phyloP scores from a whole-genome alignment of 164 flowering plant genomes.

The Tinospora cordifolia region DNA sequence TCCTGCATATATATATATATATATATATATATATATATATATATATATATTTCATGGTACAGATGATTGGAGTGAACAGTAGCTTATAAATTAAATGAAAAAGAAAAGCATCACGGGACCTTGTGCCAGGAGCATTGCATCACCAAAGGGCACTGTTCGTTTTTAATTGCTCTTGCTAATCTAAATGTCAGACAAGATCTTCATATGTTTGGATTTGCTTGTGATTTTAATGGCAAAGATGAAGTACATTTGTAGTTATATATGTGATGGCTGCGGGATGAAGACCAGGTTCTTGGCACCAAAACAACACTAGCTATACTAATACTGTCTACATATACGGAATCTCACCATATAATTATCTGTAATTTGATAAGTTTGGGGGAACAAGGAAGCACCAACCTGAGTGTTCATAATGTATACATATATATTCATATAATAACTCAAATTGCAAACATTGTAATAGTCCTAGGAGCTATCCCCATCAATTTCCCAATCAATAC shows the following conservation, averaged over 20 bases:
- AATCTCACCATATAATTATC: not conserved
- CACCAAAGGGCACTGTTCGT: not conserved
- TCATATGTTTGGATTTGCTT: not conserved
- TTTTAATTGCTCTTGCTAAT: not conserved
- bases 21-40: too few species aligned
- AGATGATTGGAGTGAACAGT: not conserved
- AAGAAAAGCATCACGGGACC: not conserved
- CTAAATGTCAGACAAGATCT: constrained; percentile 1
- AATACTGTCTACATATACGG: not conserved
- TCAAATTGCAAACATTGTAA: not conserved
- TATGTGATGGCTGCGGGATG: not conserved
- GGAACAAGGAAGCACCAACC: not conserved
- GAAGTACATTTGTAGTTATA: not conserved
- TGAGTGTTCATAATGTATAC: too few species aligned
- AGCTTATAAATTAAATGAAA: not conserved
- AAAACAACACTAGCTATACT: not conserved
- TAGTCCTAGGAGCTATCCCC: too few species aligned
- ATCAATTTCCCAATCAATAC: not conserved
- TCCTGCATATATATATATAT: too few species aligned
- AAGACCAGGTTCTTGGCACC: constrained; percentile 1
- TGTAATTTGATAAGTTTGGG: not conserved
- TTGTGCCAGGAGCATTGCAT: constrained; percentile 2
- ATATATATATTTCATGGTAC: not conserved
- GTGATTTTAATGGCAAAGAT: not conserved
- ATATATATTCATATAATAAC: not conserved